Evolutionary conservation across 495 filamentous ascomycete species (phyloP), one percentile per base, ranked within the genome.

Genomic region (Penicillium coprophilum): DNA sequence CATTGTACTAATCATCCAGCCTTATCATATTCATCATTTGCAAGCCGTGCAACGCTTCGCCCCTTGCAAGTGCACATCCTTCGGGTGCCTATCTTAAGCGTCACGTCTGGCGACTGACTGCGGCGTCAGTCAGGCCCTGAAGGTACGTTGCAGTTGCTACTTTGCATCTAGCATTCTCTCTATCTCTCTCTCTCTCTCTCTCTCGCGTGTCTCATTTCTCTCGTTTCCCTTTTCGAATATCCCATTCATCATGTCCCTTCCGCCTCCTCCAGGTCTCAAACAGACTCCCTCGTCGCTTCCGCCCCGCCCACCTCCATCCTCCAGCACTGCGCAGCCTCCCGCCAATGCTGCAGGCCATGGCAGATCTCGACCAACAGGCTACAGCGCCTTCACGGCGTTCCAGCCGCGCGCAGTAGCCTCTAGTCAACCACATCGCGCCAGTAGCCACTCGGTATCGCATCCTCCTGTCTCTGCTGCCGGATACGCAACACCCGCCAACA

Each of bases 241-340:
- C 73, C 81, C 84, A 76, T 92, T 92, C 88, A 92, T 88, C 87
- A 95, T 96, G 92, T 87, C 91, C 73, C 92, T 91, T 81, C 88
- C 90, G 67, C 89, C 89, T 65, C 90, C 90, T 86, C 89, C 91
- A 88, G 90, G 91, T 87, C 82, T 88, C 66, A 83, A 80, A 63
- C 82, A 80, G 75, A 80, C 75, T 50, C 85, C 77, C 50, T 83
- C 89, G 23, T 88, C 87, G 49, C 87, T 97, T 34, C 92, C 92
- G 46, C 85, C 92, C 46, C 88, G 91, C 27, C 92, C 92, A 28
- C 91, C 92, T 17, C 84, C 86, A 28, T 74, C 87, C 32, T 77
- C 85, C 56, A 73, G 64, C 57, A 54, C 63, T 24, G 72, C 78
- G 34, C 72, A 83, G 34, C 69, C 75, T 24, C 69, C 77, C 17